Conservation (phyloP, 1,139 yeast species). For the Geotrichum histeridarum region DNA sequence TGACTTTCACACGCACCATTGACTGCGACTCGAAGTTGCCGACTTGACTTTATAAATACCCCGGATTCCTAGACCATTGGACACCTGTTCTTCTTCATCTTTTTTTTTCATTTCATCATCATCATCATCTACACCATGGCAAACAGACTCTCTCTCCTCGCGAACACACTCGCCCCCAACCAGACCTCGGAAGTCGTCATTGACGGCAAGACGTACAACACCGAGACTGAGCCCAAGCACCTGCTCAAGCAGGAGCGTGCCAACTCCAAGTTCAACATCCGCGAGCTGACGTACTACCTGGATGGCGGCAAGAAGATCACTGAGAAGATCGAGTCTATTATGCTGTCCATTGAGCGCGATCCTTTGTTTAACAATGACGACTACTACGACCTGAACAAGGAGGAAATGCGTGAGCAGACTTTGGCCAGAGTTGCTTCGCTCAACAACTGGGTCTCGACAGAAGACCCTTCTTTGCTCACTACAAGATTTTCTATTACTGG, state of each 20-base stretch:
- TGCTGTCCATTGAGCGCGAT: constrained; percentile 46
- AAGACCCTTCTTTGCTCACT: constrained; percentile 10
- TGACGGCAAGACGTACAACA: constrained; percentile 26
- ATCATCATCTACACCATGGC: not conserved
- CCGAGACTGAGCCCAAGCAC: constrained; percentile 20
- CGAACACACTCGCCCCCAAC: not conserved
- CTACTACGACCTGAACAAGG: constrained; percentile 48
- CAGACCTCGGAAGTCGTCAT: constrained; percentile 22
- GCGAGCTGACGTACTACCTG: constrained; percentile 44
- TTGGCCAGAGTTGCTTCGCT: constrained; percentile 44
- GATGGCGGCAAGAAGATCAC: constrained; percentile 47
- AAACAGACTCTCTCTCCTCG: constrained; percentile 5
- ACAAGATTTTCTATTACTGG: constrained; percentile 41
- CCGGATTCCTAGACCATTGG: not conserved
- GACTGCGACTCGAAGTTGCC: not conserved
- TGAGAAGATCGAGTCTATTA: constrained; percentile 42
- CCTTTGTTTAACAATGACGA: constrained; percentile 45
- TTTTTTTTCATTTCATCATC: not conserved
- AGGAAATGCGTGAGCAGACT: constrained; percentile 47
- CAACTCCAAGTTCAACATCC: constrained; percentile 41
- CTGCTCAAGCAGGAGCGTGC: constrained; percentile 42
- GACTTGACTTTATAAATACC: not conserved
- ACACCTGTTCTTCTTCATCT: not conserved
- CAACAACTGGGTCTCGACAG: constrained; percentile 44
- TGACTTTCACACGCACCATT: not conserved